Evolutionary conservation across 805 yeast genomes (phyloP), one percentile per base, ranked within the genome.

Genomic region (Vanderwaltozyma tropicalis): DNA sequence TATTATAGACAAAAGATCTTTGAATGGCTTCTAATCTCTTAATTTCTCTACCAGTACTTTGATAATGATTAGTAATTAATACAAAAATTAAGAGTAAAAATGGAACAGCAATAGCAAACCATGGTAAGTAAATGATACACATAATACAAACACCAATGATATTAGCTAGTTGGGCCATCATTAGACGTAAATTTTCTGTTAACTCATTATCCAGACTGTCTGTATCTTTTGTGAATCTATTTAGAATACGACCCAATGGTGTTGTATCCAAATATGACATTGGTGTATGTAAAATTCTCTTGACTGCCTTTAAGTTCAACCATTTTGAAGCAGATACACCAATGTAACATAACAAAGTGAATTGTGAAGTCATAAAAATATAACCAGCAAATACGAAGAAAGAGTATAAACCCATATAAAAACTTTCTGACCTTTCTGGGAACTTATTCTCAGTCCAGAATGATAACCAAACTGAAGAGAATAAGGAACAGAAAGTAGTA

Each of bases 171-270:
- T 78, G 74, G 43, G 66, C 72, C 34, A 77, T 50, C 38, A 80
- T 61, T 57, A 78, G 61, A 44, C 92, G 70, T 30, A 80, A 48
- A 52, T 78, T 80, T 57, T 82, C 87, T 20, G 75, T 69, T 43
- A 86, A 58, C 59, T 82, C 89, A 52, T 84, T 83, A 55, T 86
- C 95, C 55, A 85, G 64, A 25, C 78, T 77, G 55, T 86, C 94
- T 0, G 92, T 80, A 57, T 86, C 96, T 49, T 84, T 84, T 2
- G 95, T 84, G 55, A 86, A 86, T 45, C 95, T 67, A 59, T 84
- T 86, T 52, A 86, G 66, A 41, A 86, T 79, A 50, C 95, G 72
- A 4, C 96, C 95, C 60, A 83, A 67, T 2, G 96, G 96, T 0
- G 94, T 81, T 5, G 86, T 77, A 56, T 86, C 95, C 65, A 85